Evolutionary conservation across 306 rosid species (phyloP).

Genomic region (Pyrus communis): DNA sequence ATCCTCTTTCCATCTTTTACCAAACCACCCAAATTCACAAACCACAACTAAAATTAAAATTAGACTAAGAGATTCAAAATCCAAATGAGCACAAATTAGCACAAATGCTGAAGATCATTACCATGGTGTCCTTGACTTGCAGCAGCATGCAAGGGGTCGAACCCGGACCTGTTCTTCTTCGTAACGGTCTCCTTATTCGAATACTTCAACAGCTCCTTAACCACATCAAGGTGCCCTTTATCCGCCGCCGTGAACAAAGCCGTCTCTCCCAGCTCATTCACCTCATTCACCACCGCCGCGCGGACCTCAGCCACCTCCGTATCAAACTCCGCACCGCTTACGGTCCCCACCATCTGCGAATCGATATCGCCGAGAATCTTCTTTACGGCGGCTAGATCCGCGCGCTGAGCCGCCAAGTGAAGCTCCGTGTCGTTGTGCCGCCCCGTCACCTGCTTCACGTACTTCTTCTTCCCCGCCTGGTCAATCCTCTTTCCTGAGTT

Average conservation of each 20-base stretch:
- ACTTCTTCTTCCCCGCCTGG: constrained; percentile 92
- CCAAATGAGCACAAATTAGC: neutral
- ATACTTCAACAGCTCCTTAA: constrained; percentile 72
- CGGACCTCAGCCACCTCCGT: constrained; percentile 88
- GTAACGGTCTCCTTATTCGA: constrained; percentile 46
- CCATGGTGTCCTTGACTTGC: constrained; percentile 89
- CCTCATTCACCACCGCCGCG: constrained; percentile 77
- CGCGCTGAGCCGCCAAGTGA: constrained; percentile 95
- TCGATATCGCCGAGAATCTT: constrained; percentile 73
- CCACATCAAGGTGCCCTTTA: constrained; percentile 72
- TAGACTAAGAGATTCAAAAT: neutral
- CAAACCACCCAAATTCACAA: neutral
- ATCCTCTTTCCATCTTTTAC: neutral
- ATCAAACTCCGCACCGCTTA: constrained; percentile 51
- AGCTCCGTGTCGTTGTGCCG: constrained; percentile 92
- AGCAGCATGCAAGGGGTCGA: constrained; percentile 84
- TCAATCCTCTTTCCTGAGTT: constrained; percentile 95
- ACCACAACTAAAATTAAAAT: neutral
- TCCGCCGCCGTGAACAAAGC: constrained; percentile 88
- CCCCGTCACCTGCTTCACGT: constrained; percentile 97
- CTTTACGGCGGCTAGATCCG: constrained; percentile 80
- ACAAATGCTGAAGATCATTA: constrained; percentile 16
- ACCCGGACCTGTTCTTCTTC: constrained; percentile 62
- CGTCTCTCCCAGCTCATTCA: constrained; percentile 84
- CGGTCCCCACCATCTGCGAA: constrained; percentile 61